Percentiles rank a stretch among this genome's conserved stretches.
Evolutionary conservation across 2,329 filamentous ascomycete genomes (phyloP).

Genomic region (Cladophialophora immunda): DNA sequence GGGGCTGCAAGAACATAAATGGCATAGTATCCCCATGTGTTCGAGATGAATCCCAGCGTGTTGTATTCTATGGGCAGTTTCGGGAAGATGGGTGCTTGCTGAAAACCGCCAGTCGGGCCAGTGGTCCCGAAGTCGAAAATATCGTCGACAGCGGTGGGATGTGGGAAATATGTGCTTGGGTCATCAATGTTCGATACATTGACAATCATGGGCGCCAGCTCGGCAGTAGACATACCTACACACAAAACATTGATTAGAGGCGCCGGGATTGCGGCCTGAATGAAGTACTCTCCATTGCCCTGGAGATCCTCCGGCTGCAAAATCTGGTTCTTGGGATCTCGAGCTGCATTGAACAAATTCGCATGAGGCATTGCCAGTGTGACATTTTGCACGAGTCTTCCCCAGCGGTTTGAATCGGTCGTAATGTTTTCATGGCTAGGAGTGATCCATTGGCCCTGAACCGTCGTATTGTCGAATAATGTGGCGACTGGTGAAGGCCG

Average conservation of each 20-base stretch:
- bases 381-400: constrained; percentile 75
- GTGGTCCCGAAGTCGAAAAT: constrained; percentile 68
- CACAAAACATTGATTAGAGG: constrained; percentile 78
- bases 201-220: constrained; percentile 70
- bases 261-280: constrained; percentile 74
- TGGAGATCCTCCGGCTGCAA: constrained; percentile 72
- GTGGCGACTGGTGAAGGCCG: constrained; percentile 70
- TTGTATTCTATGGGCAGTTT: constrained; percentile 70
- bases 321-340: constrained; percentile 69
- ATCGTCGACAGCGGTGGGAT: constrained; percentile 70
- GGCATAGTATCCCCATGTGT: constrained; percentile 56
- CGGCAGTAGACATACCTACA: constrained; percentile 67
- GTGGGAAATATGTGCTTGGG: constrained; percentile 56
- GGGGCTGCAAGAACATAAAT: constrained; percentile 73
- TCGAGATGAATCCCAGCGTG: constrained; percentile 67
- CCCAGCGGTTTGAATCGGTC: constrained; percentile 57
- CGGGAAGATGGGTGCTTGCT: constrained; percentile 64
- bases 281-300: constrained; percentile 73
- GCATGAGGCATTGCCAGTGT: constrained; percentile 80
- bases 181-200: constrained; percentile 26
- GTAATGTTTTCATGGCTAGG: constrained; percentile 60
- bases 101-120: constrained; percentile 48
- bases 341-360: constrained; percentile 72
- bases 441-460: constrained; percentile 75
- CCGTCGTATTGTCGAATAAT: constrained; percentile 76